Evolutionary conservation across 331 rosid species (phyloP), one percentile per base, ranked within the genome.

Genomic region (Cydonia oblonga): DNA sequence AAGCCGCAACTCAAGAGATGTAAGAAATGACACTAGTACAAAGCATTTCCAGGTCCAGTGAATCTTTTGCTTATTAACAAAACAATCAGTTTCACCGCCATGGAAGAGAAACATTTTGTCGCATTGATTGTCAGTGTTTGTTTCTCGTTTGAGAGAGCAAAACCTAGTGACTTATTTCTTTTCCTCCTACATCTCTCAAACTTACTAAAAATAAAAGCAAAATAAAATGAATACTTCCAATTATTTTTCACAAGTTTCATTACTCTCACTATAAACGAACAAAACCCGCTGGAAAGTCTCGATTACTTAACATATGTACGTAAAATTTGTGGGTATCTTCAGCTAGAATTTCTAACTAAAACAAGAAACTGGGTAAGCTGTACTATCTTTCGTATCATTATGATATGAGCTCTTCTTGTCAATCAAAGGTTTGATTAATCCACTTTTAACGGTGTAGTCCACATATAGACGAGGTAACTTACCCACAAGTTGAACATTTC

Each of bases 401-500:
- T 70, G 33, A 28, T 9, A 25, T 18, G 60, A 49, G 19, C 56
- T 40, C 22, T 32, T 53, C 19, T 22, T 8, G 32, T 16, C 30
- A 19, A 69, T 53, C 23, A 70, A 33, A 69, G 49, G 49, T 40
- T 40, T 40, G 13, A n/a, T 8, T 0, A 25, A 20, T 20, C 9
- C 2, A 60, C 56, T 33, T 53, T 15, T 30, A 69, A 10, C 14
- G 1, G 14, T 10, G 6, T 28, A 23, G 7, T 62, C 15, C 30
- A n/a, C 16, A 20, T 5, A 10, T 54, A 24, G 25, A 67, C 9
- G 66, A 62, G 73, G 64, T 24, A 73, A 75, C 98, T 87, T 81
- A 93, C 98, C 96, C 97, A 74, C 98, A 93, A 72, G 98, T 93
- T 66, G 96, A 91, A 79, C 98, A 93, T 84, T 93, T 91, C 81